These are phyloP conservation scores for Brasenia schreberi DNA, from an alignment of 164 flowering plant species.

Conservation along the genomic window DNA sequence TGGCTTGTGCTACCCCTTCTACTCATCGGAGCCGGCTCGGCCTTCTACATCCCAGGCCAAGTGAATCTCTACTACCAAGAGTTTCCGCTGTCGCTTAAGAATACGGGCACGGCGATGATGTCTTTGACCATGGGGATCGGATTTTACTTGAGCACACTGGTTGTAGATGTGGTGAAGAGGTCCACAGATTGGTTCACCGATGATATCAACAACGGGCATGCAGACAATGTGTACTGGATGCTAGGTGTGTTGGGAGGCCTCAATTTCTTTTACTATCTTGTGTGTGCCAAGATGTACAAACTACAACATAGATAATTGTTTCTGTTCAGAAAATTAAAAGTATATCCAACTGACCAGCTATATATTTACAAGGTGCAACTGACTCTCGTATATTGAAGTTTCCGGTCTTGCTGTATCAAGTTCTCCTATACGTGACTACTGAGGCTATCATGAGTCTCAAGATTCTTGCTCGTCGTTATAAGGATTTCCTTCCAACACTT, in stretches of 20 bases:
- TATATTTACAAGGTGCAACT: too few species aligned
- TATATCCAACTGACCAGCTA: too few species aligned
- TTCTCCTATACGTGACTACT: too few species aligned
- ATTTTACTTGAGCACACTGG: slow-evolving; percentile 35
- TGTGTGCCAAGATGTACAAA: slow-evolving; percentile 11
- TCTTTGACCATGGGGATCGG: slow-evolving; percentile 23
- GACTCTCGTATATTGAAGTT: too few species aligned
- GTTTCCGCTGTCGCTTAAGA: slow-evolving; percentile 23
- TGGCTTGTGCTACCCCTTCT: slow-evolving; percentile 28
- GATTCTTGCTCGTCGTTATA: too few species aligned
- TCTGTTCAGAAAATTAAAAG: too few species aligned
- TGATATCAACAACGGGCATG: slow-evolving; percentile 38
- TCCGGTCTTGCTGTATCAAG: too few species aligned
- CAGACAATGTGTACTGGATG: slow-evolving; percentile 40
- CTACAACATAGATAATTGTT: too few species aligned
- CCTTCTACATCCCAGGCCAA: slow-evolving; percentile 54
- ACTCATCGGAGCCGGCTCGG: slow-evolving; percentile 32
- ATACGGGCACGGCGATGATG: slow-evolving; percentile 22
- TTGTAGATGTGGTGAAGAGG: slow-evolving; percentile 25
- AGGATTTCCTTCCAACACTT: too few species aligned
- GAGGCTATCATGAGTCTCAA: too few species aligned
- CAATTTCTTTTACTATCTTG: slow-evolving; percentile 27
- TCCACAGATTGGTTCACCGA: slow-evolving; percentile 46
- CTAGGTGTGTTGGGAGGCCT: slow-evolving; percentile 15
- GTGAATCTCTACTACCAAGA: slow-evolving; percentile 42